Evolutionary conservation across 768 basidiomycete genomes (phyloP), one percentile per base, ranked within the genome.

Genomic region (Pleurotus ostreatus): DNA sequence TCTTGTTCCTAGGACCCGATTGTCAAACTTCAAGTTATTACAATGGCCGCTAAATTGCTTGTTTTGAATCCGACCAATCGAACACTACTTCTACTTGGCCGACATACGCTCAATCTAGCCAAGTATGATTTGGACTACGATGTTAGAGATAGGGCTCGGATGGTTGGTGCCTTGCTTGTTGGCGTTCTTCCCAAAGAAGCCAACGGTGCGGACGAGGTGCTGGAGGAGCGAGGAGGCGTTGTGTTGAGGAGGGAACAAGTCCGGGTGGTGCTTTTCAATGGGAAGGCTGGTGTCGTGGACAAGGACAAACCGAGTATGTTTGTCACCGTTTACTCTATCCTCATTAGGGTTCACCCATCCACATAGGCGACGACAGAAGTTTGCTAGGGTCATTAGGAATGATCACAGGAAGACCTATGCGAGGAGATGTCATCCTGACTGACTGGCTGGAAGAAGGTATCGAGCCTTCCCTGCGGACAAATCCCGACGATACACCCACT

Each of bases 391-490:
- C 90, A 2, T 71, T 92, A 58, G 81, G 79, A 8, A 71, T 84
- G 15, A 74, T 92, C 39, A 82, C 79, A 2, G 81, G 82, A 1
- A 83, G 77, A 65, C 70, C 74, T 9, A 75, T 84, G 66, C 74
- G 71, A 4, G 71, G 76, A 44, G 83, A 86, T 56, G 73, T 68
- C 30, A 49, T 74, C 57, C 55, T 96, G 0, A 91, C 92, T 0
- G 92, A 92, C 62, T 97, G 95, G 95, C 77, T 89, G 4, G 92
- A 95, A 68, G 77, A 82, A 55, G 94, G 93, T 0, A 91, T 91
- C 3, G 91, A 94, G 61, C 72, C 89, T 1, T 76, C 80, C 0
- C 70, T 98, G 55, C 80, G 95, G 57, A 88, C 93, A 58, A 75
- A 73, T 16, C 81, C 79, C 46, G 85, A 87, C 8, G 87, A 88